Base-by-base conservation (phyloP, 352 stramenopile species). In the Globisporangium heterothallicum region DNA sequence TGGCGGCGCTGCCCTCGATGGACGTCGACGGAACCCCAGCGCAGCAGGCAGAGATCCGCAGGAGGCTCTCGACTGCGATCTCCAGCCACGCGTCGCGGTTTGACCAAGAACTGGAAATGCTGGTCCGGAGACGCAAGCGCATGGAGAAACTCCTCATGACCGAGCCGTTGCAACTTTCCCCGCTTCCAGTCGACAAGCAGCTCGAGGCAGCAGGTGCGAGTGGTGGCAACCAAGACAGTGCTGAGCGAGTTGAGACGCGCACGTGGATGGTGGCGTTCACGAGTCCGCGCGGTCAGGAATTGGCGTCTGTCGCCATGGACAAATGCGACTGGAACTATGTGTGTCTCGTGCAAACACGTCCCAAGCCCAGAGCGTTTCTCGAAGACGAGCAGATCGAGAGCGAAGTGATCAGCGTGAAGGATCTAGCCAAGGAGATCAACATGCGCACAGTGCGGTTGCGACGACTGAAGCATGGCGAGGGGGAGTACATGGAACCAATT, bases 281-380 rank as follows among this genome's bases (percentile, higher is more conserved):
- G 18, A 84, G 75, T 47, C 47, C 66, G 13, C 75, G 75, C 4
- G 75, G 73, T 18, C 54, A 59, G 0, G 69, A 80, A 34, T 59
- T 89, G 13, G 61, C 53, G 6, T 66, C 66, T 0, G 48, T 86
- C 3, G 78, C 75, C 3, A 63, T 89, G n/a, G 53, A 54, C 4
- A 88, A 88, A 52, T 61, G 47, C 35, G 72, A 88, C 59, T 88
- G 77, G 77, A 84, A 74, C 21, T 81, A 81, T 26, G 55, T 88
- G 4, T 79, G 77, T 27, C 59, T 88, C 0, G 66, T 84, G 29
- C 65, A 78, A 41, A 86, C 75, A 12, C 66, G 75, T 8, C 78
- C 78, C 1, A 30, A 71, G 43, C 75, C 78, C 0, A 61, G 54
- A 21, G 75, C 72, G 16, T 86, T 83, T 27, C 54, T 80, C 1